Conservation (phyloP, 371 early-diverging fungal species). For the Mucor indicus region DNA sequence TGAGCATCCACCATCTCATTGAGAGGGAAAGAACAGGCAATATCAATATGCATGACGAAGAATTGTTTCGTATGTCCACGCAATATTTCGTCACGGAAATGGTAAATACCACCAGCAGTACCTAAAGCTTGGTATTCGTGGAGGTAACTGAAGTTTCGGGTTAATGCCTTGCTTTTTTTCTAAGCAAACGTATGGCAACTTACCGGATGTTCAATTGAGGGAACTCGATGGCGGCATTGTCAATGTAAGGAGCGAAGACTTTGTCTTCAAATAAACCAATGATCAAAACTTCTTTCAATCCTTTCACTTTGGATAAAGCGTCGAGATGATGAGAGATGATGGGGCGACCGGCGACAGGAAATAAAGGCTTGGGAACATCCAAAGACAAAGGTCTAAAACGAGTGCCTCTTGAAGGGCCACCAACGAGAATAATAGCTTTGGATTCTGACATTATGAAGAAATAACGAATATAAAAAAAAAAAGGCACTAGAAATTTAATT, state of each 20-base stretch:
- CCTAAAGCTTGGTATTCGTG: conserved; percentile 96
- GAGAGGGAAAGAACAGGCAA: conserved; percentile 92
- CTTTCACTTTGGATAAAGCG: conserved; percentile 83
- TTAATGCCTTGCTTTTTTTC: no score
- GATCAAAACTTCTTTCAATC: conserved; percentile 88
- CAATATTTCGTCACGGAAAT: conserved; percentile 95
- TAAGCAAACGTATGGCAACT: conserved; percentile 3
- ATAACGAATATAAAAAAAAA: neutral
- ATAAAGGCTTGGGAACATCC: conserved; percentile 94
- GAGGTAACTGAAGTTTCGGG: conserved; percentile 83
- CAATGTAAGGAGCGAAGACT: conserved; percentile 85
- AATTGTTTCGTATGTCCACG: conserved; percentile 86
- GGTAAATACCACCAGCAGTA: conserved; percentile 96
- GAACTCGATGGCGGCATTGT: conserved; percentile 80
- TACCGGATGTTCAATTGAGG: conserved; percentile 82
- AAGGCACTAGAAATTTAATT: neutral
- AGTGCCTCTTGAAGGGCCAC: conserved; percentile 96
- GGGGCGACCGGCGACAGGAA: conserved; percentile 95
- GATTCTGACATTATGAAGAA: conserved; percentile 8
- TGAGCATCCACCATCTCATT: conserved; percentile 82
- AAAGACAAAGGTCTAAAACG: conserved; percentile 96
- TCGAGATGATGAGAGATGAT: conserved; percentile 94
- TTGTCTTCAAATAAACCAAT: conserved; percentile 95
- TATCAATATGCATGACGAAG: conserved; percentile 95
- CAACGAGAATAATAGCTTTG: conserved; percentile 94